These are phyloP conservation scores for Curvularia sp. DNA, from an alignment of 2,329 filamentous ascomycete species.

Conservation along the genomic window DNA sequence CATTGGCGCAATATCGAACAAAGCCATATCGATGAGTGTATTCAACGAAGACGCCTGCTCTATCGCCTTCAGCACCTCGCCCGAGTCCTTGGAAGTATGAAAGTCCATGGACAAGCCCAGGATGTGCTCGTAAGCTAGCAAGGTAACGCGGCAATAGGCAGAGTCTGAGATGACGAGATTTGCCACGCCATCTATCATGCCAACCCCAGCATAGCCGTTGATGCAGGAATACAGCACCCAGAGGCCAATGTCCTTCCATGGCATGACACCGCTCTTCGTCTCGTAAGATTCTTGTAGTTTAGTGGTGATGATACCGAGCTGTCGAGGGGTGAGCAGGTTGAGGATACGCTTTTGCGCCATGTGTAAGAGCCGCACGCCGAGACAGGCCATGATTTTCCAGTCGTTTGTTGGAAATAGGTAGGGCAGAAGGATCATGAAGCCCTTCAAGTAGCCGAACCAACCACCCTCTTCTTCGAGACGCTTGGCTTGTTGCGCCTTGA, in stretches of 20 bases:
- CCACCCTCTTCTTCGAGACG: conserved; percentile 76
- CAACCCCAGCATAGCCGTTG: conserved; percentile 60
- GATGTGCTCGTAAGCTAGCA: conserved; percentile 69
- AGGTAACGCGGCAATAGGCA: conserved; percentile 64
- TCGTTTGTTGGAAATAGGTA: conserved; percentile 79
- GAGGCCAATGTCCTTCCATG: conserved; percentile 61
- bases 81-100: conserved; percentile 69
- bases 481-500: conserved; percentile 63
- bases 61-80: conserved; percentile 69
- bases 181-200: conserved; percentile 58
- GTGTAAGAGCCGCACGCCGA: conserved; percentile 70
- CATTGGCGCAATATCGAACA: conserved; percentile 68
- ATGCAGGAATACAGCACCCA: conserved; percentile 59
- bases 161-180: conserved; percentile 65
- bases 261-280: conserved; percentile 52
- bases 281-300: conserved; percentile 57
- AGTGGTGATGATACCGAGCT: conserved; percentile 80
- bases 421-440: conserved; percentile 76
- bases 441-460: conserved; percentile 78
- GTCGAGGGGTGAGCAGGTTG: conserved; percentile 79
- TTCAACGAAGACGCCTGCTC: conserved; percentile 67
- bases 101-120: conserved; percentile 75
- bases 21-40: conserved; percentile 64
- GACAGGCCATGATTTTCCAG: conserved; percentile 69
- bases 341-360: conserved; percentile 74